Conservation (phyloP, 805 yeast species). For the fission yeast (Schizosaccharomyces pombe) region DNA sequence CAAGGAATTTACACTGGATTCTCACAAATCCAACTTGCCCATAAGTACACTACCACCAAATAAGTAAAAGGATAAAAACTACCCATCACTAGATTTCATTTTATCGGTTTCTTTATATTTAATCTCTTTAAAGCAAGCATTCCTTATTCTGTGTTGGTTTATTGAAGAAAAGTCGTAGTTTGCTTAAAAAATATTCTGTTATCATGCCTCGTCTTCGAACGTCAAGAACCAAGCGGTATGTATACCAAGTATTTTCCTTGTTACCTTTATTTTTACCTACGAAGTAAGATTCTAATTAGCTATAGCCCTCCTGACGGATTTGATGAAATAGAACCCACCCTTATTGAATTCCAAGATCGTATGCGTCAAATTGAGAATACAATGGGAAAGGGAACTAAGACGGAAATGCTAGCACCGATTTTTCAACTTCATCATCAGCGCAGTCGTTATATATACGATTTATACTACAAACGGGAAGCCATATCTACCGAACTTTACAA, state of each 20-base stretch:
- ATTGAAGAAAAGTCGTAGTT: too few relatives aligned
- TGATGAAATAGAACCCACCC: conserved; percentile 40
- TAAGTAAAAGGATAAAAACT: too few relatives aligned
- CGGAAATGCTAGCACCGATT: background rate
- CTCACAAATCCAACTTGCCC: too few relatives aligned
- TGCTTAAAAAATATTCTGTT: background rate
- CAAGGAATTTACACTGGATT: too few relatives aligned
- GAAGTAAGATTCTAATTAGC: too few relatives aligned
- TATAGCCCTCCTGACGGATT: conserved; percentile 54
- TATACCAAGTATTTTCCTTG: background rate
- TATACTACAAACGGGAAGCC: conserved; percentile 46
- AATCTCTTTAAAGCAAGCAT: too few relatives aligned
- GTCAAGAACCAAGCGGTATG: conserved; percentile 2
- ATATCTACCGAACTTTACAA: conserved; percentile 47
- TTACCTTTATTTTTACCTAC: too few relatives aligned
- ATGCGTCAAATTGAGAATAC: conserved; percentile 27
- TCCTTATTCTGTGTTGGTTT: too few relatives aligned
- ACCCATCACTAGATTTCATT: too few relatives aligned
- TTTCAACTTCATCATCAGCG: conserved; percentile 41
- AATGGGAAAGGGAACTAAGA: background rate
- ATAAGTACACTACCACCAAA: too few relatives aligned
- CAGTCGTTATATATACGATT: conserved; percentile 49
- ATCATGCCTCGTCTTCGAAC: conserved; percentile 2
- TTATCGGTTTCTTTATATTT: too few relatives aligned
- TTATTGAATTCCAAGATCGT: conserved; percentile 33